Percentiles rank a stretch among this genome's conserved stretches.
phyloP scores from a whole-genome alignment of 2,329 filamentous ascomycete genomes.

The Trichothecium roseum region DNA sequence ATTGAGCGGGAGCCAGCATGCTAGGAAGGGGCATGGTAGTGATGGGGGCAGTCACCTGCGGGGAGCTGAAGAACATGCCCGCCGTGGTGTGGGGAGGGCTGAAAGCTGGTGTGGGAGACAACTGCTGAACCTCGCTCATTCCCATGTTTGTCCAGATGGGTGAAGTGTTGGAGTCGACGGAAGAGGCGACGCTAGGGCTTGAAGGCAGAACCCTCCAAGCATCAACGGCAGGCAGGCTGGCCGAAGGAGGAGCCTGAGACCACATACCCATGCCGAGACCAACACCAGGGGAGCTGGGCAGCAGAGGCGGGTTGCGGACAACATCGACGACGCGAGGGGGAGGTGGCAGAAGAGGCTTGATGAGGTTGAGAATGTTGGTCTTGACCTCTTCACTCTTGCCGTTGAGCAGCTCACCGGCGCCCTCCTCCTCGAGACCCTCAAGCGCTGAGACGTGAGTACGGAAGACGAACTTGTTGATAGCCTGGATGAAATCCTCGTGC shows the following conservation, averaged over 20 bases:
- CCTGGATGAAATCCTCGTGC: conserved; percentile 92
- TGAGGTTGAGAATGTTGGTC: conserved; percentile 69
- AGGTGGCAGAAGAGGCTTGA: conserved; percentile 77
- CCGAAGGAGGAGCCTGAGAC: conserved; percentile 59
- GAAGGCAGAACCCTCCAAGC: conserved; percentile 87
- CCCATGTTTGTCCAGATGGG: conserved; percentile 73
- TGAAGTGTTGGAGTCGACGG: conserved; percentile 57
- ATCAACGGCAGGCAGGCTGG: conserved; percentile 62
- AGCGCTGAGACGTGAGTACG: conserved; percentile 79
- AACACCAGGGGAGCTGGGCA: conserved; percentile 71
- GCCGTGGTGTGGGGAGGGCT: conserved; percentile 63
- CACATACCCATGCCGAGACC: conserved; percentile 50
- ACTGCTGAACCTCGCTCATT: conserved; percentile 62
- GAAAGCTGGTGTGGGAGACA: conserved; percentile 71
- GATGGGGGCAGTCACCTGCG: conserved; percentile 63
- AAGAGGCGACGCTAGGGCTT: conserved; percentile 69
- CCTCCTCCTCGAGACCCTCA: conserved; percentile 94
- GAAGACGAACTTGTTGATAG: conserved; percentile 95
- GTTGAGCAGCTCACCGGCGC: conserved; percentile 82
- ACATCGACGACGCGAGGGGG: conserved; percentile 85
- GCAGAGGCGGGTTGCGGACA: conserved; percentile 72
- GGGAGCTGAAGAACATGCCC: conserved; percentile 69
- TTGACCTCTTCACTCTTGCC: conserved; percentile 93
- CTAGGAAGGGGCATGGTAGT: conserved; percentile 74
- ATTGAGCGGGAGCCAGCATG: conserved; percentile 68